Percentiles rank a stretch among this genome's conserved stretches.
Conservation (phyloP, 768 basidiomycete genomes). For the Pulveroboletus frians region DNA sequence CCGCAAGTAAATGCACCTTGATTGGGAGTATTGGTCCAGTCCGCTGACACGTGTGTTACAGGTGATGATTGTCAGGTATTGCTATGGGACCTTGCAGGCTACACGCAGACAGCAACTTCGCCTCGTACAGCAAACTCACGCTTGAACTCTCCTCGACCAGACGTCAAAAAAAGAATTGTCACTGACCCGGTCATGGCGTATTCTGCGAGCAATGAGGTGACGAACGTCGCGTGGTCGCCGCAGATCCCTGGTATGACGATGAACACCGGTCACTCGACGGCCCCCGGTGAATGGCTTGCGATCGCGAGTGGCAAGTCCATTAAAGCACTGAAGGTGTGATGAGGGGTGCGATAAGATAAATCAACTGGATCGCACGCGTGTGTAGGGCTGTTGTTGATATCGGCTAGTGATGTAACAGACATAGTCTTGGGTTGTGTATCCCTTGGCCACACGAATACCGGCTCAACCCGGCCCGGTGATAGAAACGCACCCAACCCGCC, state of each 20-base stretch:
- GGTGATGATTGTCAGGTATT: constrained; percentile 94
- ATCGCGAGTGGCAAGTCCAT: constrained; percentile 78
- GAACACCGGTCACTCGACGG: constrained; percentile 68
- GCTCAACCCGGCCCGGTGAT: neutral
- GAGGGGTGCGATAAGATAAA: neutral
- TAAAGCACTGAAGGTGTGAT: constrained; percentile 74
- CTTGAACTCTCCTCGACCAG: constrained; percentile 75
- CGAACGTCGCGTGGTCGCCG: constrained; percentile 87
- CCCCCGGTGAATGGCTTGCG: constrained; percentile 82
- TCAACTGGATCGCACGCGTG: no score
- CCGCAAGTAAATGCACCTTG: constrained; percentile 59
- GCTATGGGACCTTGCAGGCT: constrained; percentile 79
- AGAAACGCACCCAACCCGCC: no score
- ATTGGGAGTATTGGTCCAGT: neutral
- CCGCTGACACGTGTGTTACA: constrained; percentile 30
- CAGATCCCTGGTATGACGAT: constrained; percentile 71
- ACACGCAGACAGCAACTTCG: constrained; percentile 58
- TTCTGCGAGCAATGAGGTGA: constrained; percentile 70
- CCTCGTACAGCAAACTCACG: constrained; percentile 67
- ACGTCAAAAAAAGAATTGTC: constrained; percentile 68
- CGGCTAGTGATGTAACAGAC: neutral
- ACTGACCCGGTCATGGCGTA: constrained; percentile 83
- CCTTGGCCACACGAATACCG: no score
- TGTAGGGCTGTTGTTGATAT: neutral
- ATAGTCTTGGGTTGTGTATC: no score